phyloP scores from a whole-genome alignment of 306 rosid genomes.

The Abrus pulchellus region DNA sequence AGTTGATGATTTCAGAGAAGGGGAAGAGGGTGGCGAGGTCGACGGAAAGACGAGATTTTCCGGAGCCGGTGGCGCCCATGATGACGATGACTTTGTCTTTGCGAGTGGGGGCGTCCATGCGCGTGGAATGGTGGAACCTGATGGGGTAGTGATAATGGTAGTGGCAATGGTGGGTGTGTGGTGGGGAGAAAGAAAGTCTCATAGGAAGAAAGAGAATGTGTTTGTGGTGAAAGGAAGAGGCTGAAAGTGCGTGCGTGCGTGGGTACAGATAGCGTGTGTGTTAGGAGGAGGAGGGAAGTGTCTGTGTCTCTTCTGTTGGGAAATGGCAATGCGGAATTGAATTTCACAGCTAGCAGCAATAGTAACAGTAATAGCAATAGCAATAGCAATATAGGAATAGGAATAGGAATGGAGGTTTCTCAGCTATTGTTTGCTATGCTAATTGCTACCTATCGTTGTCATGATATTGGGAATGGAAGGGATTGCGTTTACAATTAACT shows the following conservation, averaged over 20 bases:
- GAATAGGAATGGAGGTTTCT: no score
- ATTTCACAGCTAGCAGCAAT: neutral
- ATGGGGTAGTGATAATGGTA: constrained; percentile 9
- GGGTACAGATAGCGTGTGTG: constrained; percentile 50
- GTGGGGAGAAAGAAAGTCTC: constrained; percentile 55
- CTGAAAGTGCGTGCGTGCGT: constrained; percentile 50
- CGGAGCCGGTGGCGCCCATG: constrained; percentile 91
- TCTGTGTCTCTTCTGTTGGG: neutral
- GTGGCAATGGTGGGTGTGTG: constrained; percentile 30
- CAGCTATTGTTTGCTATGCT: no score
- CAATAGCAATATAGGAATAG: no score
- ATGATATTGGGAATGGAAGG: no score
- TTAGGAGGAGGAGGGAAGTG: constrained; percentile 42
- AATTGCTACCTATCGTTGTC: no score
- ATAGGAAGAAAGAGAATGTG: constrained; percentile 44
- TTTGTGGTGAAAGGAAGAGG: neutral
- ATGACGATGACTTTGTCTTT: constrained; percentile 78
- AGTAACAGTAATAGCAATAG: no score
- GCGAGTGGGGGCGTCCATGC: constrained; percentile 59
- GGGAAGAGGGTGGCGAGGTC: constrained; percentile 78
- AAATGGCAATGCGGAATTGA: neutral
- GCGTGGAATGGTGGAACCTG: neutral
- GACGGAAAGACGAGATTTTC: constrained; percentile 83
- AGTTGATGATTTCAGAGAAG: constrained; percentile 75
- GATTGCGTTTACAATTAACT: no score